Evolutionary conservation across 2,329 filamentous ascomycete species (phyloP).

Genomic region (Cercospora zeae-maydis): DNA sequence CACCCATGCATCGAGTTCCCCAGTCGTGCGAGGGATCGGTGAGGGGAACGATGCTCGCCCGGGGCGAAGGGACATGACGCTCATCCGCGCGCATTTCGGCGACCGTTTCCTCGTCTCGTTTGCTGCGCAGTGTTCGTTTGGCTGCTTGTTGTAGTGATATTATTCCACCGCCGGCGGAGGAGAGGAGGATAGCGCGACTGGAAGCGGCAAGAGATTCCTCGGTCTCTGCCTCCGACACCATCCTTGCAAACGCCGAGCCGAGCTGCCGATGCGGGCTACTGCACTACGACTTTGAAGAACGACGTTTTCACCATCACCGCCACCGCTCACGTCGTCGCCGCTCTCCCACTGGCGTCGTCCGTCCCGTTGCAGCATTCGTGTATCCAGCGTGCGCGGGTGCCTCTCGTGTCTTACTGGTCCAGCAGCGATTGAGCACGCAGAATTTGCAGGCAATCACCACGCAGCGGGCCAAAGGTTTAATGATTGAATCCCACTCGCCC

Average conservation of each 20-base stretch:
- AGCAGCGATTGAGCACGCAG: neutral
- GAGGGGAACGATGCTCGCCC: conserved; percentile 10
- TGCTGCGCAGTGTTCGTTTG: neutral
- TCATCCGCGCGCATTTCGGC: neutral
- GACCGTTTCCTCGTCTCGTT: neutral
- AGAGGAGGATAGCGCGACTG: conserved; percentile 1
- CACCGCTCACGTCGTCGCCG: neutral
- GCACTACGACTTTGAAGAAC: neutral
- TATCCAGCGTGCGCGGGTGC: neutral
- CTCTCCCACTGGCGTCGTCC: neutral
- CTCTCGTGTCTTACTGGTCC: neutral
- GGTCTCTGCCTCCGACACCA: neutral
- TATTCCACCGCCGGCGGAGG: neutral
- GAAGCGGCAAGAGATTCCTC: conserved; percentile 7
- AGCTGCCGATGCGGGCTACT: neutral
- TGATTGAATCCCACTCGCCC: neutral
- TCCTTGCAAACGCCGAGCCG: conserved; percentile 3
- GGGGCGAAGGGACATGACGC: neutral
- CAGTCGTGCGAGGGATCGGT: conserved; percentile 5
- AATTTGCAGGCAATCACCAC: neutral
- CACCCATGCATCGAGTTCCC: conserved; percentile 6
- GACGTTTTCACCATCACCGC: neutral
- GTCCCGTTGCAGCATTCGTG: neutral
- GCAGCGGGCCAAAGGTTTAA: neutral
- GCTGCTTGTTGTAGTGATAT: neutral